These are phyloP conservation scores for Ophiocordyceps sinensis DNA, from an alignment of 2,329 filamentous ascomycete genomes.

Conservation along the genomic window DNA sequence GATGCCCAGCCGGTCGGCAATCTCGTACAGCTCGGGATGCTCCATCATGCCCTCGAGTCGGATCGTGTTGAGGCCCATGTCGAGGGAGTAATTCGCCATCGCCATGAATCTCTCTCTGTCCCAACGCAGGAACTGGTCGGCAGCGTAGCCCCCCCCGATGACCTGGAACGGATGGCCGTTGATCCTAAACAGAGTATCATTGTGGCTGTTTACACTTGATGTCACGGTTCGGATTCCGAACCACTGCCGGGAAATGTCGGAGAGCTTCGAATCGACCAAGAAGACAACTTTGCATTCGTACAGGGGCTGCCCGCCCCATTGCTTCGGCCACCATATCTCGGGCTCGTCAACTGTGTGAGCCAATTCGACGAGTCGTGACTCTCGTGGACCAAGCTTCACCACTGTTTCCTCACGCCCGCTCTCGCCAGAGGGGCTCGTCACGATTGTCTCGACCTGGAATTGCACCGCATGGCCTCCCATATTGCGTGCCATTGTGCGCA, in stretches of 20 bases:
- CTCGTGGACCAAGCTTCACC: constrained; percentile 21
- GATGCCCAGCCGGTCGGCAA: constrained; percentile 43
- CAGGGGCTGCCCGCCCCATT: constrained; percentile 42
- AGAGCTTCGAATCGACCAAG: constrained; percentile 13
- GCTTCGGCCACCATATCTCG: constrained; percentile 45
- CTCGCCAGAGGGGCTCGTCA: constrained; percentile 18
- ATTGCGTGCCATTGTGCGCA: constrained; percentile 24
- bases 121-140: constrained; percentile 49
- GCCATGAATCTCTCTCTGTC: constrained; percentile 28
- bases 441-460: constrained; percentile 18
- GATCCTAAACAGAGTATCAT: constrained; percentile 40
- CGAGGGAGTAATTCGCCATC: constrained; percentile 38
- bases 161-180: constrained; percentile 46
- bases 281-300: constrained; percentile 23
- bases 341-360: constrained; percentile 24
- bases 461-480: constrained; percentile 23
- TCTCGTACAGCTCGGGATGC: constrained; percentile 43
- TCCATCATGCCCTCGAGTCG: constrained; percentile 52
- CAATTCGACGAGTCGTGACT: constrained; percentile 21
- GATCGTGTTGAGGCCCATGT: constrained; percentile 49
- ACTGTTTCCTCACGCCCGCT: constrained; percentile 13
- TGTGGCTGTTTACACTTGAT: constrained; percentile 31
- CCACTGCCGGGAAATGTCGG: constrained; percentile 11
- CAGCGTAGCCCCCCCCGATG: constrained; percentile 42
- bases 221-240: constrained; percentile 25